A percentile compares a stretch with the other conserved stretches of the same genome.
These are phyloP conservation scores for Pyrenula massariospora DNA, from an alignment of 495 filamentous ascomycete genomes.

Conservation along the genomic window DNA sequence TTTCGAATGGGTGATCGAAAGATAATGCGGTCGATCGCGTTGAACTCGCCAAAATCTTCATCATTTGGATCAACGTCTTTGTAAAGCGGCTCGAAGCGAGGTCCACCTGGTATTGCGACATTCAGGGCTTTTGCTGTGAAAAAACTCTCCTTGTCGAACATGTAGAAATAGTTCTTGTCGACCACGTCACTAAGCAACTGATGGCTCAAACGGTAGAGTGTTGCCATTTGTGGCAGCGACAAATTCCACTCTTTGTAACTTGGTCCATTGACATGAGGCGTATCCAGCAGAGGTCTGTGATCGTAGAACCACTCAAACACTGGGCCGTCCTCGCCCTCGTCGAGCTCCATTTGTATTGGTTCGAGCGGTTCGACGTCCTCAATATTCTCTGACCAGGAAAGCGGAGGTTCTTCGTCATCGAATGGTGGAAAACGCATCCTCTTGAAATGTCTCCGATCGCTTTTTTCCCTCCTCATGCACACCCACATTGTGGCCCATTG, in stretches of 20 bases:
- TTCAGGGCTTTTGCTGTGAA: constrained; percentile 96
- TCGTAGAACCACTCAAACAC: constrained; percentile 98
- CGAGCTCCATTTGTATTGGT: constrained; percentile 98
- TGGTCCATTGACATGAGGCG: constrained; percentile 87
- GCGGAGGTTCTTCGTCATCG: constrained; percentile 94
- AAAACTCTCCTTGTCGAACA: constrained; percentile 94
- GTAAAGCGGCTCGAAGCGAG: constrained; percentile 94
- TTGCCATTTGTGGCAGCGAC: constrained; percentile 90
- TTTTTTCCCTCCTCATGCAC: constrained; percentile 95
- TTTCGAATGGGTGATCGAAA: constrained; percentile 93
- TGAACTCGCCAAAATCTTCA: constrained; percentile 99
- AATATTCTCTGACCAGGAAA: constrained; percentile 98
- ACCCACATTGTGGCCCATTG: constrained; percentile 99
- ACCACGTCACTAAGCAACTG: constrained; percentile 86
- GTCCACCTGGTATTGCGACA: constrained; percentile 91
- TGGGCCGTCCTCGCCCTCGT: constrained; percentile 85
- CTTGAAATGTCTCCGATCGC: constrained; percentile 92
- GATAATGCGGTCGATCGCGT: constrained; percentile 98
- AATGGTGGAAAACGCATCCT: constrained; percentile 98
- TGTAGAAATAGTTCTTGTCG: constrained; percentile 95
- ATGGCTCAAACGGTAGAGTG: constrained; percentile 80
- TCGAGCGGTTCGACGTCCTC: constrained; percentile 97
- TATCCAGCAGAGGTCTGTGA: constrained; percentile 82
- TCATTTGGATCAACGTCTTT: constrained; percentile 99
- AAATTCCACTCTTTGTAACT: constrained; percentile 98